Evolutionary conservation across 75 land plant genomes (phyloP), one percentile per base, ranked within the genome.

Genomic region (Cupressus sempervirens): DNA sequence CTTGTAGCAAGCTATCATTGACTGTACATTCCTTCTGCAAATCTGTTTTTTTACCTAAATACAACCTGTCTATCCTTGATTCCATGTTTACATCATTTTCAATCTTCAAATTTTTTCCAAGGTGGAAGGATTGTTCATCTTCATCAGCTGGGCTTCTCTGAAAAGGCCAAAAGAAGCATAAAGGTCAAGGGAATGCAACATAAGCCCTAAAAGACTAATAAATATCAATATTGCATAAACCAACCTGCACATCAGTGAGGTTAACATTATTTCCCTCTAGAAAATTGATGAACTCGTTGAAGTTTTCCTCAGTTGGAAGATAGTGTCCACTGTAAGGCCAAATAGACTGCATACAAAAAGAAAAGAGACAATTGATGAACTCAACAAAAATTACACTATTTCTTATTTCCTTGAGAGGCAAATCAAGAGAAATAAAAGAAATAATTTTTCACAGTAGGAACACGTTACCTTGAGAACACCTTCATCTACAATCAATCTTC

Each of bases 271-370:
- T 88, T 34, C 91, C 93, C 83, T 89, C 74, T 13, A 98, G 92
- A 83, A 93, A 92, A 84, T 86, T 90, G 40, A 94, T 81, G 58
- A 98, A 92, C 52, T 92, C 90, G 53, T 83, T 86, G 88, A 96
- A 98, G 85, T 96, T 96, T 85, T 95, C 97, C 81, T 94, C 93
- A 14, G 95, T 96, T 53, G 99, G 99, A 85, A 80, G 97, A 90
- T 98, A 98, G 76, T 98, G 99, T 20, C 99, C 99, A 86, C 99
- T 98, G 84, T 98, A 94, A 35, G 92, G 89, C 83, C 91, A 89
- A 82, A 91, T 86, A 58, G 88, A 82, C 92, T 91, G 83, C 67
- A 52, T 12, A 75, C 35, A 72, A 14, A 32, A 72, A 72, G 74
- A 30, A 35, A 82, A 48, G 32, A 30, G 20, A 82, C 16, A 34